phyloP scores from a whole-genome alignment of 2,329 filamentous ascomycete genomes.

The Polytolypa hystricis region DNA sequence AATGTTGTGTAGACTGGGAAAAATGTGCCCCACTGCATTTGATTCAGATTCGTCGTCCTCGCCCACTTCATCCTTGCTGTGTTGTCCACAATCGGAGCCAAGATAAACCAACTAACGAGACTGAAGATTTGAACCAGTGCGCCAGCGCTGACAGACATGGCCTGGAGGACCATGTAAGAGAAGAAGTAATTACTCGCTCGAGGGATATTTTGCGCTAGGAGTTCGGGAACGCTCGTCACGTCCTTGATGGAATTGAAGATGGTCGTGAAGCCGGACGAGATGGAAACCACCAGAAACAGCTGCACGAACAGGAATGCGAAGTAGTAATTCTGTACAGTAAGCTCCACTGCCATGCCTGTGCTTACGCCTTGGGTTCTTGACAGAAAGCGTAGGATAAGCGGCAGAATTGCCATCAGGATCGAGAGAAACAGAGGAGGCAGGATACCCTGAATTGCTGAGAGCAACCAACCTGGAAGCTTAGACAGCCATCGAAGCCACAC shows the following conservation, averaged over 20 bases:
- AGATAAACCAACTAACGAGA: constrained; percentile 67
- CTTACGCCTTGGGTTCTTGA: constrained; percentile 66
- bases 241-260: constrained; percentile 53
- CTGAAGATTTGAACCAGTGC: constrained; percentile 75
- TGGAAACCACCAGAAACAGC: constrained; percentile 83
- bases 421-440: constrained; percentile 67
- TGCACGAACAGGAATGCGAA: constrained; percentile 93
- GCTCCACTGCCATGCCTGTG: constrained; percentile 65
- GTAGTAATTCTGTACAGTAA: constrained; percentile 85
- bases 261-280: constrained; percentile 63
- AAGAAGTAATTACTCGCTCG: constrained; percentile 94
- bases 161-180: constrained; percentile 94
- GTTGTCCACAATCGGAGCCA: constrained; percentile 70
- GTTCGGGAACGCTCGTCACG: constrained; percentile 58
- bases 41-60: constrained; percentile 65
- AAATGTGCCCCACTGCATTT: constrained; percentile 81
- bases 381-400: constrained; percentile 64
- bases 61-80: constrained; percentile 75
- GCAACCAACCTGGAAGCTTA: constrained; percentile 47
- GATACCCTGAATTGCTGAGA: constrained; percentile 70
- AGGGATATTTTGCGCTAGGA: constrained; percentile 69
- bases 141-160: constrained; percentile 79
- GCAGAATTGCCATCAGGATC: constrained; percentile 68
- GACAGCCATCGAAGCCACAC: constrained; percentile 61
- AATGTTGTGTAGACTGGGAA: constrained; percentile 97